Conservation (phyloP, 1,284 basidiomycete species). For the Cerrena zonata region DNA sequence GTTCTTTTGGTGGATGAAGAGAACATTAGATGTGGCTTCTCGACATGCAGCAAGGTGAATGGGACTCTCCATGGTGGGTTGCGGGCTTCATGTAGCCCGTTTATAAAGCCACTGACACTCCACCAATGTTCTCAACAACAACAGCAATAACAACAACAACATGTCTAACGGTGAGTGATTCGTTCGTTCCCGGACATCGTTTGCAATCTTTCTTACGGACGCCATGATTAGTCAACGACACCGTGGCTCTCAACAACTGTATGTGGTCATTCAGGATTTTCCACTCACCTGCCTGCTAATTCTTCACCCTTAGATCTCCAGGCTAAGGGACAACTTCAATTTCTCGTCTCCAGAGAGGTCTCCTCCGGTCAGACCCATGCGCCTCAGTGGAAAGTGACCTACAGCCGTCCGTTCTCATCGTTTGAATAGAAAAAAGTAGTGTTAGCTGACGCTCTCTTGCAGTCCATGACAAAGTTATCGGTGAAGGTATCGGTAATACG, state of each 20-base stretch:
- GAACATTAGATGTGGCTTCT: constrained; percentile 5
- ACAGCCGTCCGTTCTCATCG: constrained; percentile 44
- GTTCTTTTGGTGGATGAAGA: constrained; percentile 2
- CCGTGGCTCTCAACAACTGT: constrained; percentile 15
- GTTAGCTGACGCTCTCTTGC: constrained; percentile 3
- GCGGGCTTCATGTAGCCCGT: constrained; percentile 1
- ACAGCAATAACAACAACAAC: no score
- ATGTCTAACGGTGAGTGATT: no score
- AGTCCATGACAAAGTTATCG: constrained; percentile 43
- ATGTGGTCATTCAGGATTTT: background rate
- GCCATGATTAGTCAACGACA: constrained; percentile 5
- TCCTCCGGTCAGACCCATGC: constrained; percentile 41
- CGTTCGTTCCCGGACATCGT: no score
- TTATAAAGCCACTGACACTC: background rate
- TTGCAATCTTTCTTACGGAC: background rate
- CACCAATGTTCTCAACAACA: background rate
- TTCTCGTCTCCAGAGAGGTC: constrained; percentile 52
- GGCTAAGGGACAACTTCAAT: constrained; percentile 30
- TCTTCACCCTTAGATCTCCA: constrained; percentile 44
- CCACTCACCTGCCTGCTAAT: background rate
- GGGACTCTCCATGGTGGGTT: constrained; percentile 1
- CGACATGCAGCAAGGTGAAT: constrained; percentile 5
- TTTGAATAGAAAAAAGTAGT: constrained; percentile 7
- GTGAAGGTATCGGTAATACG: constrained; percentile 40
- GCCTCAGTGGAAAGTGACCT: constrained; percentile 50